Evolutionary conservation across 202 grass and related monocot species (phyloP), one percentile per base, ranked within the genome.

Genomic region (Zizania palustris): DNA sequence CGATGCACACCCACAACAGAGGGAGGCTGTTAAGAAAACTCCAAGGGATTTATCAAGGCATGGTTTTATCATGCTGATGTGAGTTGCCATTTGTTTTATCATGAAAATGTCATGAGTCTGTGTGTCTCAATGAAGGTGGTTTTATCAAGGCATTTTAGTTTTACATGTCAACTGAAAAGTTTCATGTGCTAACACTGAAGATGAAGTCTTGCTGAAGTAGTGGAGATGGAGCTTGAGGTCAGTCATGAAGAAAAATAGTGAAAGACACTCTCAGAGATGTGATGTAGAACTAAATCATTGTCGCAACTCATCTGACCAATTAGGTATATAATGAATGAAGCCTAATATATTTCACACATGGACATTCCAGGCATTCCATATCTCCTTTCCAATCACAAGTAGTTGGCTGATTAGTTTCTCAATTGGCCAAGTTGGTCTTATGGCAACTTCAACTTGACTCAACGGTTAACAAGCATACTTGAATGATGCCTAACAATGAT

Each of bases 1-100:
- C 95, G 44, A 98, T 98, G 96, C 87, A 91, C 61, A 98, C 59
- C 33, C 91, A 95, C 96, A 98, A 61, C 96, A 98, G 71, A 88
- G 85, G 50, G 91, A 95, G 43, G 85, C 89, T 77, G 72, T 98
- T 70, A 98, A 83, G 87, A 90, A 64, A 59, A 67, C 77, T 78
- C 78, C 89, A 73, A 87, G 53, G 78, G 89, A n/a, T n/a, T n/a
- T n/a, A 89, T 67, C 91, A 98, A 54, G 89, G 92, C 67, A 84
- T 98, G 83, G 91, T n/a, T 95, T 85, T 91, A 98, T 83, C 85
- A 89, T 33, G 42, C 77, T 48, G 91, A 98, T 82, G 96, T 98
- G 74, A 88, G 96, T 81, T 98, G 41, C 73, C 44, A 66, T 67
- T 46, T 67, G 38, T 68, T 70, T 44, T 80, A 7, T 67, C 61